Evolutionary conservation across 768 basidiomycete genomes (phyloP).

Genomic region (Pleurotus giganteus): DNA sequence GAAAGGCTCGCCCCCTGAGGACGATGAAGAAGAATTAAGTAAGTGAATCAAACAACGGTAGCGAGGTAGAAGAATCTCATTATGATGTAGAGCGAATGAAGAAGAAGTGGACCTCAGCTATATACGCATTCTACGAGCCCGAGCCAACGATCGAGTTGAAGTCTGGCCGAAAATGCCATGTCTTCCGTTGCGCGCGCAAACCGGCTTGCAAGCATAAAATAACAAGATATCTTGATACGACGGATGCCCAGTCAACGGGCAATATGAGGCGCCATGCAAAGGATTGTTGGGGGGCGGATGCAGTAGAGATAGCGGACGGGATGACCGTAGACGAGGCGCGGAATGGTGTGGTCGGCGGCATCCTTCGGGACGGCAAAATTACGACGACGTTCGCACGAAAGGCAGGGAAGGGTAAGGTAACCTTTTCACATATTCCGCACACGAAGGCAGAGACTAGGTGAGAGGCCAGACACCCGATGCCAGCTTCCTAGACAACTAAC

Average conservation of each 20-base stretch:
- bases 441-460: too few relatives aligned
- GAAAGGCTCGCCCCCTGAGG: too few relatives aligned
- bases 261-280: constrained; percentile 26
- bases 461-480: too few relatives aligned
- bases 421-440: too few relatives aligned
- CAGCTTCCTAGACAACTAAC: too few relatives aligned
- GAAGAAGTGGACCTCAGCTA: constrained; percentile 23
- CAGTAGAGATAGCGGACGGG: too few relatives aligned
- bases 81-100: constrained; percentile 15
- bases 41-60: background rate
- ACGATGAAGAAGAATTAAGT: background rate
- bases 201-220: constrained; percentile 16
- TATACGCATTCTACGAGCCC: constrained; percentile 26
- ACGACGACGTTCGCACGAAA: too few relatives aligned
- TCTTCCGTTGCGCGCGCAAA: constrained; percentile 22
- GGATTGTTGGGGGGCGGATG: constrained; percentile 28
- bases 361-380: too few relatives aligned
- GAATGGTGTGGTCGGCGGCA: too few relatives aligned
- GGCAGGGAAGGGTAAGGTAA: too few relatives aligned
- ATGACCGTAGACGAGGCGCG: too few relatives aligned
- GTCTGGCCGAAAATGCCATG: constrained; percentile 16
- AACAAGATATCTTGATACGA: constrained; percentile 20
- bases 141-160: constrained; percentile 16
- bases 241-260: constrained; percentile 22
- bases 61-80: background rate